A percentile compares a stretch with the other conserved stretches of the same genome.
These are phyloP conservation scores for Moniliophthora roreri DNA, from an alignment of 1,284 basidiomycete genomes.

Conservation along the genomic window DNA sequence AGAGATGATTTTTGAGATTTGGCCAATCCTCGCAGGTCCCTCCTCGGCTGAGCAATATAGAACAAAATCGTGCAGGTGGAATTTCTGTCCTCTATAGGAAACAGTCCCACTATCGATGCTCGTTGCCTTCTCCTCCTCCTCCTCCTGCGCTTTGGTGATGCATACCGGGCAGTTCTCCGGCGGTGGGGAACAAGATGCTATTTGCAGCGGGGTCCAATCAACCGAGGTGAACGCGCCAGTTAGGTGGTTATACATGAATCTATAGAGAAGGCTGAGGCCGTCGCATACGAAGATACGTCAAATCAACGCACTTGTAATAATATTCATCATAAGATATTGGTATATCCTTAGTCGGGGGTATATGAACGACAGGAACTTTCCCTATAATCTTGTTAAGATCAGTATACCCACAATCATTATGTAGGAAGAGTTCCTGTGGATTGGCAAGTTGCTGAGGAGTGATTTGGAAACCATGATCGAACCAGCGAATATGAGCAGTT, in stretches of 20 bases:
- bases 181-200: conserved; percentile 21
- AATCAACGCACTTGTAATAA: neutral
- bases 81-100: conserved; percentile 40
- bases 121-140: neutral
- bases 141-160: conserved; percentile 17
- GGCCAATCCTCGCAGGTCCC: conserved; percentile 30
- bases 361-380: conserved; percentile 43
- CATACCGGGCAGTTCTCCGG: conserved; percentile 57
- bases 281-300: neutral
- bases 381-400: conserved; percentile 31
- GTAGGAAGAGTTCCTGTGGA: neutral
- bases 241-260: conserved; percentile 24
- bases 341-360: neutral
- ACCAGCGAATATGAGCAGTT: neutral
- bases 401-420: neutral
- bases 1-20: conserved; percentile 5
- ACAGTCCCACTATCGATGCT: conserved; percentile 36
- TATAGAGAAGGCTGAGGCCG: conserved; percentile 13
- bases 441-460: neutral
- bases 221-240: conserved; percentile 33
- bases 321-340: neutral
- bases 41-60: conserved; percentile 35
- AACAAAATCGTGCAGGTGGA: conserved; percentile 58
- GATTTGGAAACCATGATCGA: neutral
- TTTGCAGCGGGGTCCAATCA: conserved; percentile 25